These are phyloP conservation scores for Casaregolazyma suthepensis DNA, from an alignment of 1,139 yeast genomes.

Conservation along the genomic window DNA sequence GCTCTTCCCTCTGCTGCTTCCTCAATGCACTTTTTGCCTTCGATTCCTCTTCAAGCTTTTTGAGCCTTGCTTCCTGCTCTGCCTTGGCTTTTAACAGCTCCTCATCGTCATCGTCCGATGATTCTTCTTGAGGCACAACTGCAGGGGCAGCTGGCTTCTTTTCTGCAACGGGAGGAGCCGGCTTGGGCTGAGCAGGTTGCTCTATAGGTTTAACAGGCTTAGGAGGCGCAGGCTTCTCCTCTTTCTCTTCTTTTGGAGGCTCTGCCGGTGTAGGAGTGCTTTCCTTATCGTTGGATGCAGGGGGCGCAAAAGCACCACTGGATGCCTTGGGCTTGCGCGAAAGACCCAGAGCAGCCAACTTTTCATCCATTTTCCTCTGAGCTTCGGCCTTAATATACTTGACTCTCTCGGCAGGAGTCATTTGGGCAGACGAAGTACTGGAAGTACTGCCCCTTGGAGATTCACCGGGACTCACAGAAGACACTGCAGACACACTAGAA, in stretches of 20 bases:
- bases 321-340: slow-evolving; percentile 35
- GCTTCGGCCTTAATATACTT: slow-evolving; percentile 89
- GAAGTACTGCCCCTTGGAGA: slow-evolving; percentile 1
- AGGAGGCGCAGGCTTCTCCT: slow-evolving; percentile 10
- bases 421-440: slow-evolving; percentile 6
- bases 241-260: not conserved
- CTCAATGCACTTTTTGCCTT: slow-evolving; percentile 27
- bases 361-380: slow-evolving; percentile 79
- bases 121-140: slow-evolving; percentile 20
- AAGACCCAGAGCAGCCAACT: slow-evolving; percentile 81
- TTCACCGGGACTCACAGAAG: slow-evolving; percentile 6
- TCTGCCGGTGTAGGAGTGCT: slow-evolving; percentile 9
- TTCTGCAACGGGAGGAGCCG: not conserved
- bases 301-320: slow-evolving; percentile 22
- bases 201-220: slow-evolving; percentile 9
- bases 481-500: slow-evolving; percentile 2
- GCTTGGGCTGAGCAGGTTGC: not conserved
- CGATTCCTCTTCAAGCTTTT: slow-evolving; percentile 25
- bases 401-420: slow-evolving; percentile 48
- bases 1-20: slow-evolving; percentile 49
- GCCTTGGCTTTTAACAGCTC: slow-evolving; percentile 44
- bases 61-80: slow-evolving; percentile 29
- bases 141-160: slow-evolving; percentile 13
- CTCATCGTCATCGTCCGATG: slow-evolving; percentile 42
- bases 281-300: slow-evolving; percentile 11